These are phyloP conservation scores for Ophiognomonia clavigignenti-juglandacearum DNA, from an alignment of 2,329 filamentous ascomycete genomes.

Conservation along the genomic window DNA sequence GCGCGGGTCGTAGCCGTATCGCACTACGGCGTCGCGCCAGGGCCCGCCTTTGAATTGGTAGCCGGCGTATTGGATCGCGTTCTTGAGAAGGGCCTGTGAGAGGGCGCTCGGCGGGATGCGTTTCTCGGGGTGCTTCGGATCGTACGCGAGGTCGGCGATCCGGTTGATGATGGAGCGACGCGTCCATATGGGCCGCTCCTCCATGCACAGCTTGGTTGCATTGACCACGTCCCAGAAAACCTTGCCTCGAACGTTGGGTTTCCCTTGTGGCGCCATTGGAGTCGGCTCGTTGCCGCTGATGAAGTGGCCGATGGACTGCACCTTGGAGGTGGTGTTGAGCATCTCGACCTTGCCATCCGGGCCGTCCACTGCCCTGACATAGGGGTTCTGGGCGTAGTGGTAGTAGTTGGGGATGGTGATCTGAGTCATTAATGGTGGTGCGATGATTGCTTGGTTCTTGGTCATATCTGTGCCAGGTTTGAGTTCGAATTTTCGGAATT, in stretches of 20 bases:
- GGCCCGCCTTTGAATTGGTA: constrained; percentile 93
- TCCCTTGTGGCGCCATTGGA: constrained; percentile 54
- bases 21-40: constrained; percentile 83
- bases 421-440: constrained; percentile 73
- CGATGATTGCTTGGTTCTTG: constrained; percentile 65
- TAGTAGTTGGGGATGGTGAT: constrained; percentile 71
- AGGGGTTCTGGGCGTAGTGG: constrained; percentile 81
- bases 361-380: constrained; percentile 59
- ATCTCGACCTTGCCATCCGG: constrained; percentile 45
- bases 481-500: constrained; percentile 60
- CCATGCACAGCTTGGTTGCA: constrained; percentile 61
- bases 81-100: constrained; percentile 57
- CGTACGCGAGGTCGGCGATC: constrained; percentile 33
- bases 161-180: constrained; percentile 75
- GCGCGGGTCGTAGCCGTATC: constrained; percentile 82
- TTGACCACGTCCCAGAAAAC: constrained; percentile 60
- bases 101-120: constrained; percentile 20
- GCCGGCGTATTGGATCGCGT: constrained; percentile 76
- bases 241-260: constrained; percentile 54
- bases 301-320: constrained; percentile 56
- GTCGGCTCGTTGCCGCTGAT: constrained; percentile 57
- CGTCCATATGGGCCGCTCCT: constrained; percentile 79
- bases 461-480: constrained; percentile 55
- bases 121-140: constrained; percentile 32
- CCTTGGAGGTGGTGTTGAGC: constrained; percentile 52